Evolutionary conservation across 805 yeast species (phyloP), one percentile per base, ranked within the genome.

Genomic region (Wickerhamiella qilinensis): DNA sequence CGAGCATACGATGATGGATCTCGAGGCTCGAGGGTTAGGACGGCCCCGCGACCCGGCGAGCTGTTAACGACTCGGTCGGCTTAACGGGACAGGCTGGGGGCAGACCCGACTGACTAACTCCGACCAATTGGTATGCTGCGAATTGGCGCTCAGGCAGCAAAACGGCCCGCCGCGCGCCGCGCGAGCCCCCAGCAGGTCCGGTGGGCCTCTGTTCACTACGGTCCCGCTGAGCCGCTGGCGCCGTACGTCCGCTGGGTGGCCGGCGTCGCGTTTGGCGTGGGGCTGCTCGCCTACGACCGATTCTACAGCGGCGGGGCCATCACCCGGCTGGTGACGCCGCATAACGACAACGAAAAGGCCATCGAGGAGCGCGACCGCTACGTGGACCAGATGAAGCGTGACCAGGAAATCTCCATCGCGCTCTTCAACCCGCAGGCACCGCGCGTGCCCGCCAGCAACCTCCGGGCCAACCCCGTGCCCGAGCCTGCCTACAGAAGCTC

Each of bases 391-490:
- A 36, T 25, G 19, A 28, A 37, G 39, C 22, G 25, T 20, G 36
- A 35, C 30, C 38, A 36, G 42, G 33, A 36, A 25, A 31, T 33
- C 36, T 32, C 42, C 20, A 35, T 42, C 38, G 44, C 47, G 42
- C 12, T 37, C 45, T 29, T 38, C 31, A 38, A 45, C 51, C 31
- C 38, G 41, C 11, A 29, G 37, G 31, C 49, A 49, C 41, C 28
- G 40, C 14, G 29, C 46, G 14, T 30, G 34, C 18, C 25, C 27
- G 28, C 33, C 16, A 44, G 43, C 35, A 48, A 35, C 29, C 45
- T 44, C 39, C 38, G 50, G 18, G 37, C 47, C 21, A 43, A 44
- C 35, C 60, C 60, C 4, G 57, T 56, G 32, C 58, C 58, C 25
- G 51, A 38, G 12, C 50, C 49, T 3, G 40, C 50, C 8, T 41